Evolutionary conservation across 1,284 basidiomycete genomes (phyloP).

Genomic region (Leccinum cinnamomeum): DNA sequence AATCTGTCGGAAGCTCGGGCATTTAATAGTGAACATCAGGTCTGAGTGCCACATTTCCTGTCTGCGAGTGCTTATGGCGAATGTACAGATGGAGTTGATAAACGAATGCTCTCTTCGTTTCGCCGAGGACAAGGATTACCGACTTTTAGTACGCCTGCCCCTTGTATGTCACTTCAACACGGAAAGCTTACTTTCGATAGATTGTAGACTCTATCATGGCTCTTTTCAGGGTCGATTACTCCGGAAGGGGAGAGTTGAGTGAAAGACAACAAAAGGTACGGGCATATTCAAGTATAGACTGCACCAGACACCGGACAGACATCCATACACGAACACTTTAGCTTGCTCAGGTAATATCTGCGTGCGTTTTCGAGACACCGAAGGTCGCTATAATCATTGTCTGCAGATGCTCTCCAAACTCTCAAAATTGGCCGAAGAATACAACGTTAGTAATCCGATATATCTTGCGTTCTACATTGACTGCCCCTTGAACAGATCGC

Average conservation of each 20-base stretch:
- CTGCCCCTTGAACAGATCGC: slow-evolving; percentile 58
- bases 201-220: slow-evolving; percentile 96
- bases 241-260: slow-evolving; percentile 88
- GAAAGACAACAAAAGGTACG: slow-evolving; percentile 87
- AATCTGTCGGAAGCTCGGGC: slow-evolving; percentile 58
- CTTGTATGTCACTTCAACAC: background rate
- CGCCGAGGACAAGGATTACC: slow-evolving; percentile 80
- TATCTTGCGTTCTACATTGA: slow-evolving; percentile 16
- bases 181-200: slow-evolving; percentile 41
- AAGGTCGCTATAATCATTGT: background rate
- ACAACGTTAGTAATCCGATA: slow-evolving; percentile 52
- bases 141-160: slow-evolving; percentile 54
- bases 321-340: slow-evolving; percentile 26
- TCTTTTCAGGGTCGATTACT: slow-evolving; percentile 89
- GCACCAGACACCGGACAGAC: background rate
- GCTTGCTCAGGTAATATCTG: slow-evolving; percentile 59
- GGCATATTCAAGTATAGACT: background rate
- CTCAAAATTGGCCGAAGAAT: slow-evolving; percentile 89
- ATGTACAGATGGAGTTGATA: slow-evolving; percentile 76
- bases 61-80: slow-evolving; percentile 9
- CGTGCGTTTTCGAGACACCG: background rate
- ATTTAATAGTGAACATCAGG: slow-evolving; percentile 88
- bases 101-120: slow-evolving; percentile 82
- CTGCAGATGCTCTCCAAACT: slow-evolving; percentile 84
- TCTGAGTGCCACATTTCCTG: slow-evolving; percentile 24